Percentiles rank a stretch among this genome's conserved stretches.
Conservation (phyloP, 192 early-diverging fungal species). For the Rhizoclosmatium sp. region DNA sequence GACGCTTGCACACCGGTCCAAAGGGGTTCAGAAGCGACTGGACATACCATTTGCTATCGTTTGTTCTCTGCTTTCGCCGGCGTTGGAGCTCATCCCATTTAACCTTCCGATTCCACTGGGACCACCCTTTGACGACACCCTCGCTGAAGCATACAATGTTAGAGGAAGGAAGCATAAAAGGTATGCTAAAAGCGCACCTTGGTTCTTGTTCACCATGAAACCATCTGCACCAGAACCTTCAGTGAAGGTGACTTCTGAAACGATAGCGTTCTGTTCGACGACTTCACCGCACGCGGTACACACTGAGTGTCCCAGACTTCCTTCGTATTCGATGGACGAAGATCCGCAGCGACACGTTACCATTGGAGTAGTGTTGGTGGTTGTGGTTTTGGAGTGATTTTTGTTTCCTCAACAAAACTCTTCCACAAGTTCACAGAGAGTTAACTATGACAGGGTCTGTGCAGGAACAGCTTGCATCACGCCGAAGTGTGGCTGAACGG, state of each 20-base stretch:
- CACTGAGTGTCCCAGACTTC: slow-evolving; percentile 9
- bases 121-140: slow-evolving; percentile 34
- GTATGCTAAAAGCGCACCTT: neutral
- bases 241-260: slow-evolving; percentile 89
- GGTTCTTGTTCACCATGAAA: slow-evolving; percentile 38
- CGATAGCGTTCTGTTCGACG: slow-evolving; percentile 91
- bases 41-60: slow-evolving; percentile 52
- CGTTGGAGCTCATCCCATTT: slow-evolving; percentile 20
- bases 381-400: neutral
- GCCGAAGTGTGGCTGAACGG: too few species aligned
- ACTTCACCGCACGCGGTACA: slow-evolving; percentile 64
- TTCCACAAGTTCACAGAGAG: too few species aligned
- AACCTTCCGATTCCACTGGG: slow-evolving; percentile 12
- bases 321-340: slow-evolving; percentile 5
- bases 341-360: slow-evolving; percentile 12
- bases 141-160: slow-evolving; percentile 14
- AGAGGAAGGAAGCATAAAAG: neutral
- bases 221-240: slow-evolving; percentile 77
- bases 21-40: neutral
- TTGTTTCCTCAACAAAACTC: neutral
- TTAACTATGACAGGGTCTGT: too few species aligned
- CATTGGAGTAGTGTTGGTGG: neutral
- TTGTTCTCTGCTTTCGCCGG: slow-evolving; percentile 47
- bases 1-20: neutral
- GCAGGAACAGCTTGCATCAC: too few species aligned